phyloP scores from a whole-genome alignment of 352 stramenopile species.

The Phytophthora hybrid region DNA sequence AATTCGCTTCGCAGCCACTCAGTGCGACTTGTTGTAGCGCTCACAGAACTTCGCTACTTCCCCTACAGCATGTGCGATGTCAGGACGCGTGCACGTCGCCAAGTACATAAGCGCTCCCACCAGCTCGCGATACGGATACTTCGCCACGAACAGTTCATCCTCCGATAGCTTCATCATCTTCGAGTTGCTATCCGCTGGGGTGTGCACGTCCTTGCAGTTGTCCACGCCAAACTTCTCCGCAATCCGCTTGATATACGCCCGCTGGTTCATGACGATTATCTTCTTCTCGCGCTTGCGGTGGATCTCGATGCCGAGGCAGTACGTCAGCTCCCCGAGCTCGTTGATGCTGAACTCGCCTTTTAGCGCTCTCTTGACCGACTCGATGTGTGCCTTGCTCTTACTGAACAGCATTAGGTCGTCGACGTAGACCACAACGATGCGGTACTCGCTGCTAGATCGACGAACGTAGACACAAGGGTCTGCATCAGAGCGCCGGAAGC shows the following conservation, averaged over 20 bases:
- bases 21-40: not conserved
- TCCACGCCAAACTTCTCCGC: conserved; percentile 2
- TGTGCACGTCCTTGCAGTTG: conserved; percentile 10
- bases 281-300: not conserved
- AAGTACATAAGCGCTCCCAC: conserved; percentile 16
- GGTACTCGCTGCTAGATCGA: not conserved
- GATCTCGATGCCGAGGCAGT: conserved; percentile 3
- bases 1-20: not conserved
- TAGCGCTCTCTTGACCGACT: not conserved
- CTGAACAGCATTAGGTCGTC: conserved; percentile 1
- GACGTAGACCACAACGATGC: conserved; percentile 1
- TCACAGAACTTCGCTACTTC: not conserved
- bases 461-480: conserved; percentile 16
- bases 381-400: not conserved
- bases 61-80: not conserved
- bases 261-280: not conserved
- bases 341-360: no score
- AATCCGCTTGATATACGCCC: not conserved
- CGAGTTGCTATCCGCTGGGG: conserved; percentile 8
- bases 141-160: not conserved
- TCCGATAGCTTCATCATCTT: not conserved
- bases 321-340: no score
- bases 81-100: not conserved
- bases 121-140: conserved; percentile 10
- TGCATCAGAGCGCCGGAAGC: not conserved